Base-by-base conservation (phyloP, 208 protist genomes). In the Trypanosoma lewisi region DNA sequence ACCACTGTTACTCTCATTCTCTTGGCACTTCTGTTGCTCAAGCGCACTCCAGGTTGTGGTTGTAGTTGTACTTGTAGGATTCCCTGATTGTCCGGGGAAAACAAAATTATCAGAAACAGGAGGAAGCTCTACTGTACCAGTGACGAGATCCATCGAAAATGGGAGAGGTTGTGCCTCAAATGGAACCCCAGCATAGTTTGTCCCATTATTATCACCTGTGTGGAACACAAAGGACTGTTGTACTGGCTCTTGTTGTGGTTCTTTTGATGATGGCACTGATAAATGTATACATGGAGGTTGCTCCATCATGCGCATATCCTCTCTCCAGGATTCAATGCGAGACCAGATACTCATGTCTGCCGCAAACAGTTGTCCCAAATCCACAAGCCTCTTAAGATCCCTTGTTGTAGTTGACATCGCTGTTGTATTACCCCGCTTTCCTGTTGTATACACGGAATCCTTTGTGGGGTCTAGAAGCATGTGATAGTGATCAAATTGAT, bases 401-500 rank as follows among this genome's bases (percentile, higher is more conserved):
- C 56, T 36, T 17, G 3, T 50, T 6, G 39, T 9, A 25, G 23
- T 56, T 25, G 41, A n/a, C 16, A 8, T 21, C 25, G 36, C 2
- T 17, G 39, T 54, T 27, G 54, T 61, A 5, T 30, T 37, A 4
- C 14, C 21, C 16, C 44, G 47, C 23, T 14, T 21, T 30, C 57
- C 57, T 44, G 59, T 56, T 63, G 44, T 53, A 51, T 56, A 67
- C 17, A 51, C 19, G 36, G 25, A 37, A 0, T 67, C 42, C 25
- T 54, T 66, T 44, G 52, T 69, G 2, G 76, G 65, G 33, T 73
- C 47, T 49, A 92, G 67, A 34, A 89, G 67, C 9, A 62, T 36
- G 51, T 89, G 78, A 57, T 93, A 93, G n/a, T 56, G 70, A 8
- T 52, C 61, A 72, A 93, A 93, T 28, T 85, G 67, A 63, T 93